Base-by-base conservation (phyloP, 345 rosid genomes). In the Toxicodendron radicans region DNA sequence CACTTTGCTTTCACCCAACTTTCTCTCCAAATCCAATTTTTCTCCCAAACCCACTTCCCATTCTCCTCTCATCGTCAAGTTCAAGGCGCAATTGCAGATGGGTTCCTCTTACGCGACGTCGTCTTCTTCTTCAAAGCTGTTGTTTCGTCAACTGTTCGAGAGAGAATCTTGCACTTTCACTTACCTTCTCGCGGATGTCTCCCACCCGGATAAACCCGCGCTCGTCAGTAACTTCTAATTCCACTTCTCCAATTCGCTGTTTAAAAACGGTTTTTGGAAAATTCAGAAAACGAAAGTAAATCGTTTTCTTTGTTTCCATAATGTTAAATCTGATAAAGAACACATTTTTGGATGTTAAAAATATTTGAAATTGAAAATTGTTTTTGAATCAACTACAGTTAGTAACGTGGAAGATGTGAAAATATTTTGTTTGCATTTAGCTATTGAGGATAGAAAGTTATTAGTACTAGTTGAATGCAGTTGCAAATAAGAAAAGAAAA, bases 71-170 rank as follows among this genome's bases (percentile, higher is more conserved):
- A 17, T 61, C 66, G 58, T n/a, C 70, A 75, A 62, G 52, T 64
- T 1, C 16, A 43, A 41, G 27, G 11, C 60, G 17, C 32, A 79
- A 58, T 80, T 87, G 3, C 33, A 35, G 18, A 87, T 83, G 91
- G 73, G 11, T 21, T 64, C 38, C 38, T 73, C 82, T 21, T 32
- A 45, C 16, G 23, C 76, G 10, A 46, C 79, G 7, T 45, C 75
- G 4, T 52, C 70, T 0, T 71, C 81, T 14, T 59, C 68, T 10
- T 76, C 90, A 2, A 86, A 83, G 86, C 86, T 95, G 33, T 73
- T 95, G 78, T 91, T 93, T 70, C 97, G 98, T 54, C 99, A 95
- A 79, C 82, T 91, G 68, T 95, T 93, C 54, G 98, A 95, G 92
- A 87, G 89, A 83, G 98, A 93, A 1, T 92, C 99, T 3, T 93